These are phyloP conservation scores for Sporisorium exsertum DNA, from an alignment of 1,284 basidiomycete species.

Conservation along the genomic window DNA sequence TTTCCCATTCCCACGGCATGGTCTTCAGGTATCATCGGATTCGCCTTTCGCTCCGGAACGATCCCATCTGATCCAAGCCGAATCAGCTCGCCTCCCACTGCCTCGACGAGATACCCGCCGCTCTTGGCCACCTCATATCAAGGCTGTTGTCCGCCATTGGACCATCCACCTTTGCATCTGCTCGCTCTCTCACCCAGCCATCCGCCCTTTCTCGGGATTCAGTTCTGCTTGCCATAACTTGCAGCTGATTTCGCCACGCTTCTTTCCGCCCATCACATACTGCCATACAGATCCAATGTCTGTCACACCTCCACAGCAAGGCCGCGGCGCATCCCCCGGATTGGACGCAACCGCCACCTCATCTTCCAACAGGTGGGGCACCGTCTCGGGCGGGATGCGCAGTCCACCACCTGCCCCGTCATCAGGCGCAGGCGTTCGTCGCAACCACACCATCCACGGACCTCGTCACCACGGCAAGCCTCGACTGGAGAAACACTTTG, in stretches of 20 bases:
- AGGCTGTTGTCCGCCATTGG: background rate
- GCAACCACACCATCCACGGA: slow-evolving; percentile 51
- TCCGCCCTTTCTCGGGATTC: background rate
- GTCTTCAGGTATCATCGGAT: background rate
- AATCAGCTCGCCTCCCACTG: background rate
- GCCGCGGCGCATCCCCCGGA: slow-evolving; percentile 11
- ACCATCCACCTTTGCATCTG: background rate
- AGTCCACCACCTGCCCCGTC: slow-evolving; percentile 49
- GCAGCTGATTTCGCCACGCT: background rate
- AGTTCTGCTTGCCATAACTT: background rate
- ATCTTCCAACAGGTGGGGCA: slow-evolving; percentile 39
- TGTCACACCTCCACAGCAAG: slow-evolving; percentile 24
- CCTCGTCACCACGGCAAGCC: slow-evolving; percentile 45
- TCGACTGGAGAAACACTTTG: slow-evolving; percentile 50
- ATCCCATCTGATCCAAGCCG: background rate
- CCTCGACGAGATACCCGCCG: background rate
- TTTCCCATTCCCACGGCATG: slow-evolving; percentile 1
- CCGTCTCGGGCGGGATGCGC: slow-evolving; percentile 37
- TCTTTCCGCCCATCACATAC: background rate
- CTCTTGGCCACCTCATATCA: slow-evolving; percentile 2
- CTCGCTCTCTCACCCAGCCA: background rate
- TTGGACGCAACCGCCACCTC: slow-evolving; percentile 3
- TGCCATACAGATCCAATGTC: slow-evolving; percentile 19
- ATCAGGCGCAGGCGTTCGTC: slow-evolving; percentile 42
- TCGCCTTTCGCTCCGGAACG: slow-evolving; percentile 1